Evolutionary conservation across 202 grass and related monocot species (phyloP).

Genomic region (Zoysia matrella): DNA sequence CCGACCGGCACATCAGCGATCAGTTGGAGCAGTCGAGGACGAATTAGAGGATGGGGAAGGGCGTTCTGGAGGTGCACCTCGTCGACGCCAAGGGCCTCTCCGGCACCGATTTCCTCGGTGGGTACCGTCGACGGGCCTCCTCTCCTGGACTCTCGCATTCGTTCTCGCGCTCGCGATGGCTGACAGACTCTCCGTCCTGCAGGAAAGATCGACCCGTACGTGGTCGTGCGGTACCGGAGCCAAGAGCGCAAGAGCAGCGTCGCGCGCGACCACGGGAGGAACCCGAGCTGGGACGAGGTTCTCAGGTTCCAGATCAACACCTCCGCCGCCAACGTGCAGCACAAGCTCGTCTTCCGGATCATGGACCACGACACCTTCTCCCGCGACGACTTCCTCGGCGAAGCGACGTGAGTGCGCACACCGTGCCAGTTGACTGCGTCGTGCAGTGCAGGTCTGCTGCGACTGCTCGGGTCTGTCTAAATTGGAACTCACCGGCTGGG

Average conservation of each 20-base stretch:
- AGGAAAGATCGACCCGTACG: slow-evolving; percentile 93
- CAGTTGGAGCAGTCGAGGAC: not conserved
- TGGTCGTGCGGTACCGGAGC: slow-evolving; percentile 73
- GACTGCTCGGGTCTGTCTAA: not conserved
- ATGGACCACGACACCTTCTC: too few relatives aligned
- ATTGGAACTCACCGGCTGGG: not conserved
- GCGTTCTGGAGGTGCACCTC: slow-evolving; percentile 58
- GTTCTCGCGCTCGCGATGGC: not conserved
- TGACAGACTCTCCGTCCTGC: not conserved
- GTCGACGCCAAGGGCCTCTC: too few relatives aligned
- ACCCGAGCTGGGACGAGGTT: too few relatives aligned
- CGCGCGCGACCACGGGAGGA: not conserved
- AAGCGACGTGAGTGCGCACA: too few relatives aligned
- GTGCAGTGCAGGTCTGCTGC: not conserved
- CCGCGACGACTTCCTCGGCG: too few relatives aligned
- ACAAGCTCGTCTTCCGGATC: too few relatives aligned
- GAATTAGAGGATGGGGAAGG: slow-evolving; percentile 53
- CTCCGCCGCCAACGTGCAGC: too few relatives aligned
- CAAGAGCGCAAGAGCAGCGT: slow-evolving; percentile 89
- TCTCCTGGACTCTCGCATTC: not conserved
- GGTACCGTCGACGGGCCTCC: not conserved
- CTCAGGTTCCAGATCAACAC: too few relatives aligned
- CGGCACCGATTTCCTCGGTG: slow-evolving; percentile 72
- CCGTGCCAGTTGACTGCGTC: not conserved
- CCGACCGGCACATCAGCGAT: not conserved